Conservation (phyloP, 148 eudicot genomes). For the Rhododendron vialii region DNA sequence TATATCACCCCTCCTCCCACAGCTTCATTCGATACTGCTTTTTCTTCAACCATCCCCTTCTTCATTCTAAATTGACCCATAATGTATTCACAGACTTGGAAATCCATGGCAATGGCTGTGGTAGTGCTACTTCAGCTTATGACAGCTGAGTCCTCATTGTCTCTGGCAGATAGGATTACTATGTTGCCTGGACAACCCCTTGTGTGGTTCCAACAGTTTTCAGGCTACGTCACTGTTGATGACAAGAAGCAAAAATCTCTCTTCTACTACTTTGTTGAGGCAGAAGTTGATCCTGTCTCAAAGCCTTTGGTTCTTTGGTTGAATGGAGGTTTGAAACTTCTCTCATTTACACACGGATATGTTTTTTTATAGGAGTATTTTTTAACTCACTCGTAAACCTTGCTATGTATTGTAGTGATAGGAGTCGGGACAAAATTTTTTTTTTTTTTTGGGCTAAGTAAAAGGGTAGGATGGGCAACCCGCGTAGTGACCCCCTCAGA, state of each 20-base stretch:
- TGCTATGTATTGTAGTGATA: not conserved
- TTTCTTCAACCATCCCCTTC: not conserved
- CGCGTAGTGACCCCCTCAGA: too few relatives aligned
- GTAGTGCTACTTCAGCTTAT: conserved; percentile 19
- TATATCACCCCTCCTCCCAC: not conserved
- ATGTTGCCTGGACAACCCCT: conserved; percentile 75
- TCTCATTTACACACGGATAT: not conserved
- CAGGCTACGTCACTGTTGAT: conserved; percentile 87
- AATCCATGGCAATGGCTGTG: conserved; percentile 14
- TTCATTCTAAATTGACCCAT: not conserved
- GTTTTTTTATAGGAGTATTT: not conserved
- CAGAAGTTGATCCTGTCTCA: conserved; percentile 61
- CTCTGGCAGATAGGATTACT: conserved; percentile 40
- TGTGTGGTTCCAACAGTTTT: conserved; percentile 71
- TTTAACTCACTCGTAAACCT: not conserved
- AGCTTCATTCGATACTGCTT: not conserved
- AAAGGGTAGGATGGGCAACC: not conserved
- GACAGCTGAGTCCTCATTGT: conserved; percentile 15
- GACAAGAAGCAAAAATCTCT: conserved; percentile 52
- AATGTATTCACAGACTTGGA: not conserved
- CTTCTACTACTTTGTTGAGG: conserved; percentile 94
- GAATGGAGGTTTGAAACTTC: conserved; percentile 72
- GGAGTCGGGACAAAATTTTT: not conserved
- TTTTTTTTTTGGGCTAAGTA: not conserved
- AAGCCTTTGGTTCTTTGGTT: conserved; percentile 95